Conservation (phyloP, 352 stramenopile genomes). For the Peronospora tabacina region DNA sequence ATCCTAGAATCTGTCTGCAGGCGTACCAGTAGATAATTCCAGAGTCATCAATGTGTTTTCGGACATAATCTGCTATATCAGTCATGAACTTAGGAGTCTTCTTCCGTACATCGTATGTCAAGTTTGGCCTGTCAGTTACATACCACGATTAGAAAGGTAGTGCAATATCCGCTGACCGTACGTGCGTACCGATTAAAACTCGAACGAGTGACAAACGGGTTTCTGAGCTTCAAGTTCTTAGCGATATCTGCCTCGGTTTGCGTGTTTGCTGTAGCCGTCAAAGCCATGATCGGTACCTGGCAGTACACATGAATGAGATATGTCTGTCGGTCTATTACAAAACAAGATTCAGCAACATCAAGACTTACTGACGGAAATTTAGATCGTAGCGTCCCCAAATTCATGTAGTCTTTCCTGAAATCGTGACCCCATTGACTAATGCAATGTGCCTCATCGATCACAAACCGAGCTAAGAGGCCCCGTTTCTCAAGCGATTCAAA, state of each 20-base stretch:
- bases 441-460: slow-evolving; percentile 96
- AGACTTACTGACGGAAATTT: slow-evolving; percentile 88
- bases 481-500: slow-evolving; percentile 72
- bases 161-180: neutral
- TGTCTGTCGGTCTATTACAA: slow-evolving; percentile 1
- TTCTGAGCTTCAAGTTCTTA: slow-evolving; percentile 59
- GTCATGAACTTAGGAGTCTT: slow-evolving; percentile 76
- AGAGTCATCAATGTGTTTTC: slow-evolving; percentile 77
- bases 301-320: neutral
- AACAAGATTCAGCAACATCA: neutral
- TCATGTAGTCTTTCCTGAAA: slow-evolving; percentile 98
- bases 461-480: slow-evolving; percentile 91
- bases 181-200: slow-evolving; percentile 75
- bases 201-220: slow-evolving; percentile 73
- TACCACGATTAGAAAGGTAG: slow-evolving; percentile 6
- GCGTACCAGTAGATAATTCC: slow-evolving; percentile 86
- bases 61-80: slow-evolving; percentile 72
- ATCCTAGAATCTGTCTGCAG: neutral
- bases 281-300: slow-evolving; percentile 81
- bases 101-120: slow-evolving; percentile 80
- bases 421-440: slow-evolving; percentile 98
- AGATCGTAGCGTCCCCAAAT: slow-evolving; percentile 84
- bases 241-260: slow-evolving; percentile 82
- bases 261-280: slow-evolving; percentile 82
- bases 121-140: slow-evolving; percentile 44